Evolutionary conservation across 371 early-diverging fungal genomes (phyloP).

Genomic region (Neoconidiobolus thromboides): DNA sequence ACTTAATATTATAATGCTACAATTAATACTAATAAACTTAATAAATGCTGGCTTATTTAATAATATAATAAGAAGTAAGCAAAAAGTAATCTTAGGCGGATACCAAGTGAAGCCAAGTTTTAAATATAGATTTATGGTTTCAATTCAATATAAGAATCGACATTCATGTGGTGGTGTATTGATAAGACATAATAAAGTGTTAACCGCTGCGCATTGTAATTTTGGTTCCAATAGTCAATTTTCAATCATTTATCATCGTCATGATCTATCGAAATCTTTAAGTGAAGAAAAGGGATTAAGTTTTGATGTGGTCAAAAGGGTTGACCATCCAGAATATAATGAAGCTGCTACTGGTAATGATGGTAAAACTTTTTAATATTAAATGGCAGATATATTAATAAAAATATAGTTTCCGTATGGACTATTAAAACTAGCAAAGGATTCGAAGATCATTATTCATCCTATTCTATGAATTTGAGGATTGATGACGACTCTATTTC

Average conservation of each 20-base stretch:
- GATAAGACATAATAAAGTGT: neutral
- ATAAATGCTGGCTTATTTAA: too few relatives aligned
- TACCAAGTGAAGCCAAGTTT: neutral
- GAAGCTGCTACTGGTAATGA: too few relatives aligned
- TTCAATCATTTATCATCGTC: neutral
- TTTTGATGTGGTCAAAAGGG: neutral
- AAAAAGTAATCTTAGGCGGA: neutral
- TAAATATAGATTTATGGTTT: neutral
- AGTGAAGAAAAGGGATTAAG: neutral
- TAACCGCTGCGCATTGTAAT: neutral
- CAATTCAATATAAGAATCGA: neutral
- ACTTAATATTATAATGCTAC: too few relatives aligned
- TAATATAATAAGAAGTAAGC: too few relatives aligned
- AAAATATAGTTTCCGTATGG: too few relatives aligned
- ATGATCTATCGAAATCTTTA: neutral
- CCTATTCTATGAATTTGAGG: too few relatives aligned
- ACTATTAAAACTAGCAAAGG: too few relatives aligned
- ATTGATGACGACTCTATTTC: neutral
- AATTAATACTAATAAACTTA: too few relatives aligned
- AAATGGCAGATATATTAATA: too few relatives aligned
- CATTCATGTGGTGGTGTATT: slow-evolving; percentile 1
- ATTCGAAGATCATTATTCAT: too few relatives aligned
- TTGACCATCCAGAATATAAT: neutral
- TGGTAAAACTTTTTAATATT: too few relatives aligned
- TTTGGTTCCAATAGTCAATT: neutral